Evolutionary conservation across 2,329 filamentous ascomycete species (phyloP).

Genomic region (Arthroderma sp.): DNA sequence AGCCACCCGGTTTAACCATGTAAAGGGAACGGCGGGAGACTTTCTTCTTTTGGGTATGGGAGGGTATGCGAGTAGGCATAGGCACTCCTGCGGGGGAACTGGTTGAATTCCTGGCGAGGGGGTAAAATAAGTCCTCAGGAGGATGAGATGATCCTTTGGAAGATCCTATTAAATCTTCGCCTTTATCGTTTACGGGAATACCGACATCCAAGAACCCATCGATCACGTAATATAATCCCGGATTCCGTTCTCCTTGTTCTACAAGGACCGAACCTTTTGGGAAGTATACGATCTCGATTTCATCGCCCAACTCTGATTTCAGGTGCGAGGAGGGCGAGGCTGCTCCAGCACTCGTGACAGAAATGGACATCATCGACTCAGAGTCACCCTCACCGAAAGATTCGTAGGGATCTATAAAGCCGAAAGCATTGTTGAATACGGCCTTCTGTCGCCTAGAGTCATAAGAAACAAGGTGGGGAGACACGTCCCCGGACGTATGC

Average conservation of each 20-base stretch:
- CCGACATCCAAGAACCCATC: slow-evolving; percentile 94
- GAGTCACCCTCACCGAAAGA: slow-evolving; percentile 61
- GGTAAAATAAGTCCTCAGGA: slow-evolving; percentile 30
- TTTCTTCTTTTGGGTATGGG: slow-evolving; percentile 24
- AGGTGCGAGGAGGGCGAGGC: slow-evolving; percentile 52
- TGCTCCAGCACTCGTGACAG: slow-evolving; percentile 50
- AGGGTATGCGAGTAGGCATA: slow-evolving; percentile 9
- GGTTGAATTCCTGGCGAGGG: slow-evolving; percentile 33
- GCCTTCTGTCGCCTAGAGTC: slow-evolving; percentile 71
- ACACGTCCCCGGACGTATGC: slow-evolving; percentile 63
- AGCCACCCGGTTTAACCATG: slow-evolving; percentile 82
- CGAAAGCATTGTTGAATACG: slow-evolving; percentile 76
- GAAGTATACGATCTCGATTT: slow-evolving; percentile 95
- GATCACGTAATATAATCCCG: slow-evolving; percentile 91
- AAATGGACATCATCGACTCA: slow-evolving; percentile 62
- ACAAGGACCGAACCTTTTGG: slow-evolving; percentile 88
- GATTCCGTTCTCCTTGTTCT: slow-evolving; percentile 93
- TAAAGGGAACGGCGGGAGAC: slow-evolving; percentile 60
- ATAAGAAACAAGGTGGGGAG: slow-evolving; percentile 69
- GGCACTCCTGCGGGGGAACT: slow-evolving; percentile 24
- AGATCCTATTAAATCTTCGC: slow-evolving; percentile 25
- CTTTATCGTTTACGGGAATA: slow-evolving; percentile 57
- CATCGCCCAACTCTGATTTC: slow-evolving; percentile 70
- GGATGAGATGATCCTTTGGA: slow-evolving; percentile 19
- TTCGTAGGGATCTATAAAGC: slow-evolving; percentile 77